Base-by-base conservation (phyloP, 1,139 yeast species). In the Kurtzmaniella quercitrusa region DNA sequence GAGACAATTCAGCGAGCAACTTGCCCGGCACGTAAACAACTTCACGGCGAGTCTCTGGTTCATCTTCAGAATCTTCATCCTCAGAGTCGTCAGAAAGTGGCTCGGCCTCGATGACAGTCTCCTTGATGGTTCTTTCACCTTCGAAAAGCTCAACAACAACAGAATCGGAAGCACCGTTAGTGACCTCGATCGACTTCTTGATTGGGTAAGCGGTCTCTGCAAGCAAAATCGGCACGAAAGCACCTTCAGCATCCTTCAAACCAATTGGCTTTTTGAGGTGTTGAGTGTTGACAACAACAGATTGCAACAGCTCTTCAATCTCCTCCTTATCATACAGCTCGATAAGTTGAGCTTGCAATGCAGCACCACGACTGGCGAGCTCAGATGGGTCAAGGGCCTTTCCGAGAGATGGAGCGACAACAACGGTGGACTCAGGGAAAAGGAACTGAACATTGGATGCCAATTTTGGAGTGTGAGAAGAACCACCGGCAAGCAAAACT, bases 141-240 rank as follows among this genome's bases (percentile, higher is more conserved):
- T 94, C 98, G 62, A 75, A 87, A 52, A 93, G 76, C 59, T 83
- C 82, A 47, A 93, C 64, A 43, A 79, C 70, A 36, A 82, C 86
- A 48, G 81, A 80, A 40, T 86, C 74, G 44, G 76, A 65, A 28
- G 64, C 72, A 46, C 84, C 84, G 54, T 84, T 82, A 51, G 80
- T 73, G 49, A 91, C 76, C 45, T 78, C 72, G 47, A 86, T 57
- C 21, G 89, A 71, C 68, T 84, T 88, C 68, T 89, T 87, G 61
- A 88, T 86, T 52, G 99, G 99, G 66, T 84, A 82, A 28, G 97
- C 88, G 44, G 98, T 88, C 70, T 89, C 94, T 40, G 84, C 78
- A 47, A 86, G 84, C 47, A 93, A 71, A 39, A 93, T 72, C 39
- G 95, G 80, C 44, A 80, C 76, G 61, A 89, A 87, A 48, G 76